Evolutionary conservation across 1,284 basidiomycete genomes (phyloP), one percentile per base, ranked within the genome.

Genomic region (Boletellus dicymbophilus): DNA sequence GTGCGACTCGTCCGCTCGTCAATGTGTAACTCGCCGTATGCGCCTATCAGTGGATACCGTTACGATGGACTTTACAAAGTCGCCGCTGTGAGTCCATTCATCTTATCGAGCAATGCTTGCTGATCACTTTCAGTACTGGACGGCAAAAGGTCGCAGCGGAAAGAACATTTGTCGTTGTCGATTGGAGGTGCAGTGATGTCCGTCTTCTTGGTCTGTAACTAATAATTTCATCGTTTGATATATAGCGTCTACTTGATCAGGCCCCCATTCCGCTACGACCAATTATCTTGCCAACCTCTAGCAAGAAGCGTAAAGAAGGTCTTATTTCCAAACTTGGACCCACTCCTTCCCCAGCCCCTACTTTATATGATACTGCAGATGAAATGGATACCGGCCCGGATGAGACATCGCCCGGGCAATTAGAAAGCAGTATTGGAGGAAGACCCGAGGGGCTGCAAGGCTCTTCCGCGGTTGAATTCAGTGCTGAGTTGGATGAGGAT

Each of bases 21-120:
- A 16, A 55, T 3, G 12, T 43, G 38, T 28, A 6, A 4, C 4
- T 67, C 65, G 15, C 44, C 46, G 31, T 65, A 66, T 51, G 61
- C 67, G 7, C 63, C 63, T 12, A 6, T 23, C 1, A 5, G 22
- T 1, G 63, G 63, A 12, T 56, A 52, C 26, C 65, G 66, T 6
- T 65, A 68, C 18, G 66, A 68, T 28, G 63, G 63, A 16, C 36
- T 67, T 3, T 68, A 68, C 44, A 60, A 22, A 25, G 38, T 40
- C 16, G 38, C 38, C 6, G 38, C 38, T n/a, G n/a, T n/a, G n/a
- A n/a, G n/a, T n/a, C n/a, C n/a, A n/a, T n/a, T n/a, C n/a, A n/a
- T n/a, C n/a, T n/a, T n/a, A n/a, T n/a, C n/a, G n/a, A n/a, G n/a
- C n/a, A 28, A 49, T 15, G 1, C 34, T 16, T 27, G 10, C 22